A percentile compares a stretch with the other conserved stretches of the same genome.
phyloP scores from a whole-genome alignment of 176 grass and related monocot species.

The Oryza longistaminata region DNA sequence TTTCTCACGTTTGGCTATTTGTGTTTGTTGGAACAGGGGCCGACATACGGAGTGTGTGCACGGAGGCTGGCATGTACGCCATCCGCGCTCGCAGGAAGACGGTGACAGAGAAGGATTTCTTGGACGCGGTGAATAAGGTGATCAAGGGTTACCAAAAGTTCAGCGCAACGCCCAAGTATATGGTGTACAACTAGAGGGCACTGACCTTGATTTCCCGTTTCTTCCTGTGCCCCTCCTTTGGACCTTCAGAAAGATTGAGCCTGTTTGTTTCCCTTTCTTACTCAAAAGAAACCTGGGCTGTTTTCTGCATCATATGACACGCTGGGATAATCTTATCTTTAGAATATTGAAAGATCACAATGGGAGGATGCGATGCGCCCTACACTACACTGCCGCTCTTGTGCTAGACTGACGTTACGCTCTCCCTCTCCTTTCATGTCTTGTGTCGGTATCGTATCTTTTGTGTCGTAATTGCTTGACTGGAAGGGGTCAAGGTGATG shows the following conservation, averaged over 20 bases:
- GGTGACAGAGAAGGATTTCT: conserved; percentile 72
- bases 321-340: neutral
- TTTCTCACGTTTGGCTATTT: neutral
- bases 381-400: neutral
- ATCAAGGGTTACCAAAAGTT: conserved; percentile 85
- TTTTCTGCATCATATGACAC: conserved; percentile 16
- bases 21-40: conserved; percentile 45
- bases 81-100: conserved; percentile 77
- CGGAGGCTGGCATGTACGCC: conserved; percentile 69
- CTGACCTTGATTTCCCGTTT: neutral
- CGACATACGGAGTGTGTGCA: conserved; percentile 78
- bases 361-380: no score
- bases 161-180: conserved; percentile 70
- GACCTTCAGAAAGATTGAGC: neutral
- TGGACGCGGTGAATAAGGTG: conserved; percentile 78
- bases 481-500: no score
- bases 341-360: neutral
- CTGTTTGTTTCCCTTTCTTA: conserved; percentile 4
- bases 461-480: no score
- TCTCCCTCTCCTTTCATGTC: no score
- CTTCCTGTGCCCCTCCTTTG: neutral
- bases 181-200: conserved; percentile 66
- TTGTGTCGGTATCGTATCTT: no score
- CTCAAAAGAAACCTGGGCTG: conserved; percentile 6
- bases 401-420: no score